Percentiles rank a stretch among this genome's conserved stretches.
Conservation (phyloP, 2,329 filamentous ascomycete species). For the Davidsoniella eucalypti region DNA sequence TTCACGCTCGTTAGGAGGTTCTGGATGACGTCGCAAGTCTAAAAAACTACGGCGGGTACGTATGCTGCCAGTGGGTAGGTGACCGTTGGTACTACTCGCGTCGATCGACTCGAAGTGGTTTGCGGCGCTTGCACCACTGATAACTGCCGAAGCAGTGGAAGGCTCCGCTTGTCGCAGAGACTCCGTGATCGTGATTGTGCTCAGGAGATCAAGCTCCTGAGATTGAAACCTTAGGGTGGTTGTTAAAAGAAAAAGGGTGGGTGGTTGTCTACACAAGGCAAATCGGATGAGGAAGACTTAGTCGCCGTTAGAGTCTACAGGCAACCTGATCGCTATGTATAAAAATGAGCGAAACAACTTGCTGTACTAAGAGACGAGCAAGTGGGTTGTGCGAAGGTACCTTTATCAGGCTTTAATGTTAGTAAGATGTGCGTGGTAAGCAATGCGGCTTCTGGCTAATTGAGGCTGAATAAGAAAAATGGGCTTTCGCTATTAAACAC, state of each 20-base stretch:
- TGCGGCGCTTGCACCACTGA: constrained; percentile 12
- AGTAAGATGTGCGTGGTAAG: too few relatives aligned
- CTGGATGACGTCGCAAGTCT: constrained; percentile 11
- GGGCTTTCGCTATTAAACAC: too few relatives aligned
- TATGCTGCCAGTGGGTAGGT: constrained; percentile 10
- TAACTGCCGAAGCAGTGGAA: constrained; percentile 13
- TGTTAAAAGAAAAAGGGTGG: background rate
- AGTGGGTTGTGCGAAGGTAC: background rate
- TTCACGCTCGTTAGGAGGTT: constrained; percentile 10
- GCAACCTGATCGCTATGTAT: background rate
- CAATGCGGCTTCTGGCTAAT: too few relatives aligned
- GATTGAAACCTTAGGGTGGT: background rate
- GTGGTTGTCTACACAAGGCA: background rate
- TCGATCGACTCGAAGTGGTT: constrained; percentile 8
- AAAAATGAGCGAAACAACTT: background rate
- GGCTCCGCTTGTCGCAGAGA: constrained; percentile 13
- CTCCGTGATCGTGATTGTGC: constrained; percentile 12
- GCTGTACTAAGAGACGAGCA: background rate
- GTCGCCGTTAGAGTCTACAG: background rate
- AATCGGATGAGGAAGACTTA: background rate
- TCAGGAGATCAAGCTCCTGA: constrained; percentile 13
- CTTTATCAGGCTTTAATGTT: too few relatives aligned
- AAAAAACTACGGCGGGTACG: constrained; percentile 12
- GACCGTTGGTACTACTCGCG: constrained; percentile 8
- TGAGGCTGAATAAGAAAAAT: too few relatives aligned